Conservation (phyloP, 179 eudicot species). For the Spergularia azorica region DNA sequence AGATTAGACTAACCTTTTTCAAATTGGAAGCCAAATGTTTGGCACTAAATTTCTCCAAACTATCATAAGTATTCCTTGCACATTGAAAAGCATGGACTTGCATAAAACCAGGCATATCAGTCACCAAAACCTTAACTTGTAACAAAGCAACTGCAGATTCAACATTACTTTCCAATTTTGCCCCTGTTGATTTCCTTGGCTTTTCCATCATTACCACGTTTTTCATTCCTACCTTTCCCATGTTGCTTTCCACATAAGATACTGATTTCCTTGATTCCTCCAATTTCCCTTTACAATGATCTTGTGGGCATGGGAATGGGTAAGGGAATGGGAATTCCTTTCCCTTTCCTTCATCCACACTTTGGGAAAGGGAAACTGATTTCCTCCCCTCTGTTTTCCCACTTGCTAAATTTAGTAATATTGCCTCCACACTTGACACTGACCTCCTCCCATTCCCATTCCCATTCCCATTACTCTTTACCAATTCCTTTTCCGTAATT, state of each 20-base stretch:
- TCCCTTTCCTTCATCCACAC: constrained; percentile 14
- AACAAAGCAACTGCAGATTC: constrained; percentile 43
- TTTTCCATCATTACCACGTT: constrained; percentile 24
- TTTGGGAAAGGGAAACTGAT: constrained; percentile 31
- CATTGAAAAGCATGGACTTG: constrained; percentile 83
- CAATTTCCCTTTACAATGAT: not conserved
- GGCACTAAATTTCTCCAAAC: constrained; percentile 78
- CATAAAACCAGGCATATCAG: constrained; percentile 93
- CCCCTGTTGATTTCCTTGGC: constrained; percentile 48
- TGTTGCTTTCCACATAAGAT: constrained; percentile 38
- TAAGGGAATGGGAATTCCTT: constrained; percentile 15
- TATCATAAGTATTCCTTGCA: constrained; percentile 71
- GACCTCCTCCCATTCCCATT: constrained; percentile 31
- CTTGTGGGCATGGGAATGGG: not conserved
- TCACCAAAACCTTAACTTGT: constrained; percentile 70
- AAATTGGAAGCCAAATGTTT: constrained; percentile 70
- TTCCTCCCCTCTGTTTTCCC: constrained; percentile 26
- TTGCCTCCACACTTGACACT: constrained; percentile 30
- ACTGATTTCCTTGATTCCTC: constrained; percentile 43
- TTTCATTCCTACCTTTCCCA: constrained; percentile 29
- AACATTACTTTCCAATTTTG: constrained; percentile 45
- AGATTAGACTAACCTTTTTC: constrained; percentile 62
- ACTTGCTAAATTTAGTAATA: constrained; percentile 16
- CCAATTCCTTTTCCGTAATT: constrained; percentile 15
- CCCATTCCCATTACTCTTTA: constrained; percentile 12